phyloP scores from a whole-genome alignment of 805 yeast genomes.

The Gaillardinia entomophila region DNA sequence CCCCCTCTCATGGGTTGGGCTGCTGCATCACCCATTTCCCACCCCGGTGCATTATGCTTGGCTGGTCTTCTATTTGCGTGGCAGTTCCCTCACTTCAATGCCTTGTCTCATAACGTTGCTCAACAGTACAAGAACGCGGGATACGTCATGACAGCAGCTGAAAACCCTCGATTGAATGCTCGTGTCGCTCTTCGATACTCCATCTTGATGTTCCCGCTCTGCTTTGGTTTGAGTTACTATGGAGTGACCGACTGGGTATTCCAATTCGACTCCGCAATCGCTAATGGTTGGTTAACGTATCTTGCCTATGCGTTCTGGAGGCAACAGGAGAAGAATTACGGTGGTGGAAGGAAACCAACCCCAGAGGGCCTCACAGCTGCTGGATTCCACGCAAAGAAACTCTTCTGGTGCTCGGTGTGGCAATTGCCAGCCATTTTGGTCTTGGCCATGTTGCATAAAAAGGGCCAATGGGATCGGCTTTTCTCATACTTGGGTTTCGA shows the following conservation, averaged over 20 bases:
- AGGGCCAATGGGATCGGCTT: conserved; percentile 82
- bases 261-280: conserved; percentile 70
- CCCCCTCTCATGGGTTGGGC: conserved; percentile 99
- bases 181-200: conserved; percentile 90
- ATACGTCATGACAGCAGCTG: conserved; percentile 95
- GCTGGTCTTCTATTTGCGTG: conserved; percentile 90
- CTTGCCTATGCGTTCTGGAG: conserved; percentile 80
- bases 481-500: conserved; percentile 20
- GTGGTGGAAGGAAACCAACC: conserved; percentile 34
- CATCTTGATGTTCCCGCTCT: conserved; percentile 87
- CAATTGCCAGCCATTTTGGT: conserved; percentile 87
- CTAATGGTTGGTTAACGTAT: conserved; percentile 82
- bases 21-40: conserved; percentile 61
- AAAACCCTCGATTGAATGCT: conserved; percentile 86
- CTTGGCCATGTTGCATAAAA: conserved; percentile 90
- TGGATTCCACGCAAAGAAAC: conserved; percentile 67
- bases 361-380: conserved; percentile 57
- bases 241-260: conserved; percentile 80
- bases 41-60: conserved; percentile 94
- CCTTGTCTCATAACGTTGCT: conserved; percentile 81
- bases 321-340: conserved; percentile 65
- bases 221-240: conserved; percentile 73
- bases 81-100: conserved; percentile 98
- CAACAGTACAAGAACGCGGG: conserved; percentile 90
- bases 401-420: conserved; percentile 93